A percentile compares a stretch with the other conserved stretches of the same genome.
Evolutionary conservation across 1,284 basidiomycete genomes (phyloP).

Genomic region (Sparassis latifolia): DNA sequence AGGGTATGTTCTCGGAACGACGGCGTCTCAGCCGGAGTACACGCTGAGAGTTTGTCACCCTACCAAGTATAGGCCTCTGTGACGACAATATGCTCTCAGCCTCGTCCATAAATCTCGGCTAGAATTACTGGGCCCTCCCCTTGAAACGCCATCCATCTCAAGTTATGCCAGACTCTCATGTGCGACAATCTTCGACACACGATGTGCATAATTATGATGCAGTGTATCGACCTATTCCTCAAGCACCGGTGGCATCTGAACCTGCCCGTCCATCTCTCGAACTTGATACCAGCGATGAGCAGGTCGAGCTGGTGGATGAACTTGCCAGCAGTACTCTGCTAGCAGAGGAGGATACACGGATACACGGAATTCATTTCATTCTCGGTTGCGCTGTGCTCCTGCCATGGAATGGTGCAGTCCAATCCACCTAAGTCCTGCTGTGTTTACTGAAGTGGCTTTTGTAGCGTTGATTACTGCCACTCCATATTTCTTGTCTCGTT

Average conservation of each 20-base stretch:
- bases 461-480: slow-evolving; percentile 71
- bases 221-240: slow-evolving; percentile 23
- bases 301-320: slow-evolving; percentile 17
- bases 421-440: neutral
- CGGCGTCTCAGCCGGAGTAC: no score
- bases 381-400: slow-evolving; percentile 67
- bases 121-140: no score
- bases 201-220: slow-evolving; percentile 17
- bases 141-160: no score
- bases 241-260: slow-evolving; percentile 20
- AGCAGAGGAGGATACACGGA: slow-evolving; percentile 33
- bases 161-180: no score
- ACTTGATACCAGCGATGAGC: slow-evolving; percentile 31
- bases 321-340: slow-evolving; percentile 10
- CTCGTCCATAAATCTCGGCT: no score
- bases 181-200: no score
- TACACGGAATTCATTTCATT: slow-evolving; percentile 62
- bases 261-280: slow-evolving; percentile 11
- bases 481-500: slow-evolving; percentile 64
- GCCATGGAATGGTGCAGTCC: slow-evolving; percentile 71
- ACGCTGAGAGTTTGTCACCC: no score
- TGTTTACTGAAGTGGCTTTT: neutral
- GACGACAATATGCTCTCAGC: no score
- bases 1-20: no score
- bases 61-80: no score